These are phyloP conservation scores for Microdochium paspali DNA, from an alignment of 2,329 filamentous ascomycete genomes.

Conservation along the genomic window DNA sequence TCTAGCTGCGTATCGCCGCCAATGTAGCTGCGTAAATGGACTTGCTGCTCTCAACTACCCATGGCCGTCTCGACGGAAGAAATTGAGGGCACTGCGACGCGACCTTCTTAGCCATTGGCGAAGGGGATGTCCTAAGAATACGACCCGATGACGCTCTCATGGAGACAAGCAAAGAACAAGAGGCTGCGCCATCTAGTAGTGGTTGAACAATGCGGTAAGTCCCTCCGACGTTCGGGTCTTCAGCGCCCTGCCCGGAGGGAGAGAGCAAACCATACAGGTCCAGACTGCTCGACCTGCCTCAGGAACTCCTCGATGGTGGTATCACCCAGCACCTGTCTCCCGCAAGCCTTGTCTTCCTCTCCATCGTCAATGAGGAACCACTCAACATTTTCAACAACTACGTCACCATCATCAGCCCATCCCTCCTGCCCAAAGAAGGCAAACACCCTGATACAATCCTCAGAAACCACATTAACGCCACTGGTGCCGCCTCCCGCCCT, in stretches of 20 bases:
- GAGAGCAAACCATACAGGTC: neutral
- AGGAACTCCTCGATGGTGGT: constrained; percentile 13
- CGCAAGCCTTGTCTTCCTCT: constrained; percentile 10
- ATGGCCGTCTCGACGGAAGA: too few species aligned
- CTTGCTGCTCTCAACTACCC: too few species aligned
- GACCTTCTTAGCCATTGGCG: too few species aligned
- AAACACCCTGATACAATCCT: constrained; percentile 5
- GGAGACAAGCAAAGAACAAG: too few species aligned
- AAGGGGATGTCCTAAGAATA: too few species aligned
- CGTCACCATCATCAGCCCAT: neutral
- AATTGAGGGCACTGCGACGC: too few species aligned
- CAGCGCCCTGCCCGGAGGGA: too few species aligned
- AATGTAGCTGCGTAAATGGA: too few species aligned
- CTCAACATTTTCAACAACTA: constrained; percentile 9
- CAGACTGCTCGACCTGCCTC: constrained; percentile 6
- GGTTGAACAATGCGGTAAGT: neutral
- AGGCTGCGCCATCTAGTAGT: too few species aligned
- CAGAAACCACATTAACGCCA: constrained; percentile 7
- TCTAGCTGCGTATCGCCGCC: too few species aligned
- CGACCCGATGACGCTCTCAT: too few species aligned
- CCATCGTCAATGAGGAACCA: constrained; percentile 15
- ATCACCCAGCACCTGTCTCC: constrained; percentile 11
- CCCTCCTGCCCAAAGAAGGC: neutral
- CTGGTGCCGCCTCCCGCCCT: constrained; percentile 5
- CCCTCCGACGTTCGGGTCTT: neutral